Base-by-base conservation (phyloP, 2,329 filamentous ascomycete species). In the Calonectria pseudoturangicola region DNA sequence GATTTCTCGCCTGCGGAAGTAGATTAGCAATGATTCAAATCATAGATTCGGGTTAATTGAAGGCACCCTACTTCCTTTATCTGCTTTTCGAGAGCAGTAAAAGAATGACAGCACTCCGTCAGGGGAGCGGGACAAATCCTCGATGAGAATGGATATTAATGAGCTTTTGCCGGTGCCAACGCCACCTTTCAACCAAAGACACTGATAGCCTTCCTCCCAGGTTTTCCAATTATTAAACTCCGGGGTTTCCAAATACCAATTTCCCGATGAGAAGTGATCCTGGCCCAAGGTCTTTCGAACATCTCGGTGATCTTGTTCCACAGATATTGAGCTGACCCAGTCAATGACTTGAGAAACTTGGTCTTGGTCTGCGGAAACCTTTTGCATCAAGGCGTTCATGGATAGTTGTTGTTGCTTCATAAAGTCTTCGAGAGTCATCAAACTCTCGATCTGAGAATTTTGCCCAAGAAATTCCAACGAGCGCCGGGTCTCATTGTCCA, bases 241-340 rank as follows among this genome's bases (percentile, higher is more conserved):
- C 3, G 47, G 10, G 10, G 47, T 15, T 27, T 50, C 47, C 13
- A 28, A 12, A 28, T 50, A 50, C 47, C 47, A 50, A 6, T 5
- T 50, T 2, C 47, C 47, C n/a, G 47, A 50, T 50, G 47, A 50
- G 28, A 50, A 50, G 47, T 50, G 47, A 12, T 50, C 47, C 47
- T 16, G 25, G 21, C 47, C 47, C 4, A 50, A 21, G 2, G 47
- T 27, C n/a, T 50, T 50, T 50, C 47, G 8, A 9, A 50, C 47
- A 27, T 50, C 47, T 50, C 47, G 47, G 12, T 50, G 47, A 12
- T 50, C 47, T 9, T 50, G 47, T 28, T 15, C 21, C 21, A 27
- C 25, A 15, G 47, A 50, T 5, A 50, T 50, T 15, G 47, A 16
- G 28, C n/a, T 48, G 47, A 50, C 10, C 47, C 47, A 50, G 28